These are phyloP conservation scores for Fusarium foetens DNA, from an alignment of 2,329 filamentous ascomycete species.

Conservation along the genomic window DNA sequence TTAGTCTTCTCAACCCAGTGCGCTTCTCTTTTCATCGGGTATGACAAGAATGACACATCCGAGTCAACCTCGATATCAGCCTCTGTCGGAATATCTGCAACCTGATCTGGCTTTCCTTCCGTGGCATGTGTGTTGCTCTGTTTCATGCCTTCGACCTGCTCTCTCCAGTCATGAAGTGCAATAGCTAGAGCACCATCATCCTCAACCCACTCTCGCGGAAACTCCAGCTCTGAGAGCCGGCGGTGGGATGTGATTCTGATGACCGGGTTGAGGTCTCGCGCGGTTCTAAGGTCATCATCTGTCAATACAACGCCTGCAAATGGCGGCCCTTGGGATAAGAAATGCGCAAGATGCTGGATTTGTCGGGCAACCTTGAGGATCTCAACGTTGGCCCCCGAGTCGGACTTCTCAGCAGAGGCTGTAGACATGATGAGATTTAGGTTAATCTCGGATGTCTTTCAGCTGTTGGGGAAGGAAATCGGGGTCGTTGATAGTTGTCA, in stretches of 20 bases:
- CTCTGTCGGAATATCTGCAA: rapidly evolving
- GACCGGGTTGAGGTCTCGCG: background rate
- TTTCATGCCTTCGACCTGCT: rapidly evolving
- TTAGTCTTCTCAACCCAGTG: background rate
- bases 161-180: background rate
- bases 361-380: background rate
- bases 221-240: background rate
- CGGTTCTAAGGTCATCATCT: background rate
- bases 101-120: rapidly evolving
- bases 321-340: rapidly evolving
- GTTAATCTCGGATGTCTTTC: rapidly evolving
- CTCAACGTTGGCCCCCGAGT: background rate
- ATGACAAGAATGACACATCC: background rate
- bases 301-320: rapidly evolving
- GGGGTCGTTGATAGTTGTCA: background rate
- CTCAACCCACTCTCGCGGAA: background rate
- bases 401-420: background rate
- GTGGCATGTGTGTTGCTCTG: rapidly evolving
- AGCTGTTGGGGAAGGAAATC: background rate
- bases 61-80: rapidly evolving
- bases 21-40: rapidly evolving
- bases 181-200: background rate
- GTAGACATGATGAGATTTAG: background rate
- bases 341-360: background rate
- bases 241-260: background rate